Evolutionary conservation across 139 green algal species (phyloP).

Genomic region (Tetradesmus obliquus): DNA sequence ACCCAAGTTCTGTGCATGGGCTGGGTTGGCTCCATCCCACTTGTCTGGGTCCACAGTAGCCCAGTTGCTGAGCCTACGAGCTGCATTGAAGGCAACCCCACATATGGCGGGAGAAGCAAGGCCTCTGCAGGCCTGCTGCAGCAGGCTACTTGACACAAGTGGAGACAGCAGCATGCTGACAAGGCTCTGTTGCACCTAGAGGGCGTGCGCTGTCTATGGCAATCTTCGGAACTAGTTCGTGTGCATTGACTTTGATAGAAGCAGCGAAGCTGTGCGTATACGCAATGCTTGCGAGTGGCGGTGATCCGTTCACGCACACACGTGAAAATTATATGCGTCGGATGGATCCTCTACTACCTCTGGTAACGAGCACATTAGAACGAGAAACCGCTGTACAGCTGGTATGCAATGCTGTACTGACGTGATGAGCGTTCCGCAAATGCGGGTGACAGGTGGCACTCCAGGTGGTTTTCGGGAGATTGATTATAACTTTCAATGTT

Average conservation of each 20-base stretch:
- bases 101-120: background rate
- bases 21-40: constrained; percentile 65
- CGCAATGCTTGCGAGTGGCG: background rate
- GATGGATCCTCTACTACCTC: no score
- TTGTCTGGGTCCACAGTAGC: constrained; percentile 69
- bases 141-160: background rate
- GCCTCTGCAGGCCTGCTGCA: background rate
- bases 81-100: background rate
- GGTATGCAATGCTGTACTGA: no score
- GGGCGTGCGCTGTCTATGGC: background rate
- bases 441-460: no score
- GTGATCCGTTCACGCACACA: background rate
- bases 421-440: no score
- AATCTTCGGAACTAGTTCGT: background rate
- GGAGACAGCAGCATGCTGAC: background rate
- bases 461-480: no score
- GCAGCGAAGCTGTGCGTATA: background rate
- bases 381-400: no score
- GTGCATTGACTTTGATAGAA: background rate
- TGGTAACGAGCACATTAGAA: no score
- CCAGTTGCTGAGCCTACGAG: constrained; percentile 54
- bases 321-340: background rate
- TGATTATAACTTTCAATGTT: no score
- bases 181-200: background rate
- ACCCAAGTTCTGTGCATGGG: constrained; percentile 74